A percentile compares a stretch with the other conserved stretches of the same genome.
Conservation (phyloP, 176 grass and related monocot species). For the Canna indica region DNA sequence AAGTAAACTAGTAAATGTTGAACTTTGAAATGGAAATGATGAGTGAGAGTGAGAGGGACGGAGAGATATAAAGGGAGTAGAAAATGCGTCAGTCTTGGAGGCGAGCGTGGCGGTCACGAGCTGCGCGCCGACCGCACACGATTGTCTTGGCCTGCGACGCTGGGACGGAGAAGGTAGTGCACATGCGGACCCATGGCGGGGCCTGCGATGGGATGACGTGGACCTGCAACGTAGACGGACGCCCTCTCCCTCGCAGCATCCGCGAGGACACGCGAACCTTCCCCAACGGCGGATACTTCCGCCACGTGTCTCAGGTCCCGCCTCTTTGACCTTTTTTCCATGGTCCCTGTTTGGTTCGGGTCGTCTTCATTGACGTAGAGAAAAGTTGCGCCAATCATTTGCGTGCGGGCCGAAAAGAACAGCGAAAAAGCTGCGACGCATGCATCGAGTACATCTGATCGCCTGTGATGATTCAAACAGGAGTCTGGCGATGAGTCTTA, state of each 20-base stretch:
- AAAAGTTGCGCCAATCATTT: too few relatives aligned
- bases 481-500: too few relatives aligned
- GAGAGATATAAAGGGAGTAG: background rate
- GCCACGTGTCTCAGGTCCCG: background rate
- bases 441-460: too few relatives aligned
- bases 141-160: conserved; percentile 4
- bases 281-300: background rate
- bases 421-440: too few relatives aligned
- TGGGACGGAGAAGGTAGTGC: background rate
- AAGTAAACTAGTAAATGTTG: background rate
- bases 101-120: background rate
- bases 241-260: background rate
- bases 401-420: too few relatives aligned
- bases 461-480: too few relatives aligned
- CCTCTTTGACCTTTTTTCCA: background rate
- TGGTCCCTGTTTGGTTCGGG: background rate
- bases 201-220: background rate
- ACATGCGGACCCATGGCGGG: background rate
- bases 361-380: too few relatives aligned
- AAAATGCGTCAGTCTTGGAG: background rate
- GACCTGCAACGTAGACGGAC: background rate
- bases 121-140: background rate
- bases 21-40: background rate
- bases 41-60: background rate
- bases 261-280: background rate